These are phyloP conservation scores for Psophocarpus tetragonolobus DNA, from an alignment of 306 rosid species.

Conservation along the genomic window DNA sequence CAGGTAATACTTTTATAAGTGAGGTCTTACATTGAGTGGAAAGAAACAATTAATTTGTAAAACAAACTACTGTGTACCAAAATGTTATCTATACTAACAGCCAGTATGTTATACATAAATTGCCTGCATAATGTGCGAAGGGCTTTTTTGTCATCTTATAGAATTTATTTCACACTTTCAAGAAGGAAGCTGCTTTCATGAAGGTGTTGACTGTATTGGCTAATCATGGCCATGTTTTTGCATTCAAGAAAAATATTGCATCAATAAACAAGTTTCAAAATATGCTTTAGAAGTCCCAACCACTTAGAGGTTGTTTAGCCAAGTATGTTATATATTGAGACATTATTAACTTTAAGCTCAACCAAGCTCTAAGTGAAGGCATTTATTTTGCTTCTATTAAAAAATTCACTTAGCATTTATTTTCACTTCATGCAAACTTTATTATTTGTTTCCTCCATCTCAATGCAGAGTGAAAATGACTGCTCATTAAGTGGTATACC, in stretches of 20 bases:
- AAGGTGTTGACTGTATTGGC: neutral
- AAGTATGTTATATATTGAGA: neutral
- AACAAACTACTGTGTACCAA: neutral
- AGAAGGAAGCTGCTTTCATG: neutral
- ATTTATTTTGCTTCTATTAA: neutral
- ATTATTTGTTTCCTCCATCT: slow-evolving; percentile 7
- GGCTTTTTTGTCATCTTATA: neutral
- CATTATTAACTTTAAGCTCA: slow-evolving; percentile 18
- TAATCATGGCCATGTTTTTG: neutral
- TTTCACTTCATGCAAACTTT: neutral
- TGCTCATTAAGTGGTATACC: slow-evolving; percentile 76
- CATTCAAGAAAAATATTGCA: neutral
- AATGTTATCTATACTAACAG: neutral
- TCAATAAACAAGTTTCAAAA: neutral
- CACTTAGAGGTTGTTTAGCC: neutral
- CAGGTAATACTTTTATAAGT: slow-evolving; percentile 56
- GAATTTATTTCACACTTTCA: neutral
- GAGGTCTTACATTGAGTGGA: neutral
- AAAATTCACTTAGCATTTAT: neutral
- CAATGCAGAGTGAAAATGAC: slow-evolving; percentile 83
- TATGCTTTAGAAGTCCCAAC: neutral
- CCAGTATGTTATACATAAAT: neutral
- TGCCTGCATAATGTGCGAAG: neutral
- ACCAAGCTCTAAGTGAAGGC: slow-evolving; percentile 2
- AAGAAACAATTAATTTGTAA: neutral